Evolutionary conservation across 345 rosid genomes (phyloP).

Genomic region (Arabidopsis thaliana): TAIR10.1 NC_003070.9:29127501-29128000

Average conservation of each 20-base stretch:
- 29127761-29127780: conserved; percentile 87
- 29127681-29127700: conserved; percentile 69
- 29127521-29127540: conserved; percentile 63
- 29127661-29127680: conserved; percentile 89
- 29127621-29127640: conserved; percentile 32
- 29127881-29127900: background rate
- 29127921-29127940: conserved; percentile 66
- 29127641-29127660: conserved; percentile 94
- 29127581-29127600: background rate
- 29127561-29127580: conserved; percentile 46
- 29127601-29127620: conserved; percentile 1
- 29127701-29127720: conserved; percentile 85
- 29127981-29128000: conserved; percentile 71
- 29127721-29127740: conserved; percentile 84
- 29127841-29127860: background rate
- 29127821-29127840: conserved; percentile 63
- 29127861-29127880: conserved; percentile 1
- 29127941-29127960: conserved; percentile 81
- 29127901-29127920: conserved; percentile 5
- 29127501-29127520: conserved; percentile 67
- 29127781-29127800: conserved; percentile 93
- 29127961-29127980: conserved; percentile 75
- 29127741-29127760: conserved; percentile 90
- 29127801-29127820: conserved; percentile 86
- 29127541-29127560: conserved; percentile 72